A percentile compares a stretch with the other conserved stretches of the same genome.
Evolutionary conservation across 1,284 basidiomycete species (phyloP).

Genomic region (Puccinia hordei): DNA sequence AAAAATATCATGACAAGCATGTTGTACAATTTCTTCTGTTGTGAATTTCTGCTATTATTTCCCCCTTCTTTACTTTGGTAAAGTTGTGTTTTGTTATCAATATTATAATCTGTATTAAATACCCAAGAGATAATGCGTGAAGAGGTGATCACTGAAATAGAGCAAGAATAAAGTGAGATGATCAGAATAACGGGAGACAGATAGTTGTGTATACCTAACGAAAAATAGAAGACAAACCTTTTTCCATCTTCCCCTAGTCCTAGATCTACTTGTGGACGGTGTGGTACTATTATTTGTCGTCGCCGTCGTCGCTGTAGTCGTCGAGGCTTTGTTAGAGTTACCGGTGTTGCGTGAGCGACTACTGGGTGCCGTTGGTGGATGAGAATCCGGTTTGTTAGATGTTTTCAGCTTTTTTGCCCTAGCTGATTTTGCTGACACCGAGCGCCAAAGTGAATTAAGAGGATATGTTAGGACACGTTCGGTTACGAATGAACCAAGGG

Average conservation of each 20-base stretch:
- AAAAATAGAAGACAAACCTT: neutral
- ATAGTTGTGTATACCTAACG: neutral
- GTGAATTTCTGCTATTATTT: too few relatives aligned
- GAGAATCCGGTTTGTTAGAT: neutral
- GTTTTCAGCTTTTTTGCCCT: conserved; percentile 8
- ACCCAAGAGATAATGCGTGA: too few relatives aligned
- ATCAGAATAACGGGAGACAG: too few relatives aligned
- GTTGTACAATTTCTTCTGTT: too few relatives aligned
- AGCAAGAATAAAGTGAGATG: too few relatives aligned
- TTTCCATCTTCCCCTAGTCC: conserved; percentile 23
- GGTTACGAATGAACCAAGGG: neutral
- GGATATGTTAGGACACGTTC: too few relatives aligned
- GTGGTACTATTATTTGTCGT: neutral
- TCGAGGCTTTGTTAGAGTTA: neutral
- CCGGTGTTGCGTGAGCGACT: conserved; percentile 16
- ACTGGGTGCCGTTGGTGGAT: neutral
- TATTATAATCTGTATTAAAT: too few relatives aligned
- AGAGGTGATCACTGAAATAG: too few relatives aligned
- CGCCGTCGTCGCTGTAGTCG: neutral
- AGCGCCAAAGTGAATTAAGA: neutral
- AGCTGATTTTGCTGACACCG: neutral
- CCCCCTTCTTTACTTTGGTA: too few relatives aligned
- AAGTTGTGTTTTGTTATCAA: too few relatives aligned
- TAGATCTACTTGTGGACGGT: neutral
- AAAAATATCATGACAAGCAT: too few relatives aligned